phyloP scores from a whole-genome alignment of 164 flowering plant genomes.

The Macadamia integrifolia region DNA sequence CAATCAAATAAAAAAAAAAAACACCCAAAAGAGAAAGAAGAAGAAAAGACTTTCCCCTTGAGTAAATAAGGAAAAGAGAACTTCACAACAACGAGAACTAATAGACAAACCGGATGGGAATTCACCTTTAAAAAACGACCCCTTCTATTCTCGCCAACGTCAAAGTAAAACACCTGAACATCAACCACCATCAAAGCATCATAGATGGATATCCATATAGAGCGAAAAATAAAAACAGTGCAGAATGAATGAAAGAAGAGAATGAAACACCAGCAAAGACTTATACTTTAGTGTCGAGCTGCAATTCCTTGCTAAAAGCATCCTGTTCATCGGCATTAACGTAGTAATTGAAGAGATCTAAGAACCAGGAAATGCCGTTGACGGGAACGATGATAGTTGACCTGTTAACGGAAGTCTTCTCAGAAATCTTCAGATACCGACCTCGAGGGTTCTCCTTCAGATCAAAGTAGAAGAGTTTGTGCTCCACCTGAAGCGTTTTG shows the following conservation, averaged over 20 bases:
- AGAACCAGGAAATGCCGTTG: constrained; percentile 83
- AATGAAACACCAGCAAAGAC: not conserved
- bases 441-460: constrained; percentile 98
- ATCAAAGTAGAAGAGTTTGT: constrained; percentile 96
- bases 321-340: constrained; percentile 73
- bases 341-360: constrained; percentile 96
- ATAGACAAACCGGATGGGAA: not conserved
- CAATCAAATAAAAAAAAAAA: no score
- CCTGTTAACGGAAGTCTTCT: constrained; percentile 92
- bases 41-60: not conserved
- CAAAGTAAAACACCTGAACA: constrained; percentile 85
- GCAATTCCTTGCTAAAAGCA: constrained; percentile 85
- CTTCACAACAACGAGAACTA: not conserved
- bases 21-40: not conserved
- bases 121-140: constrained; percentile 93
- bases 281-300: constrained; percentile 77
- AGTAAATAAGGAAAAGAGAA: not conserved
- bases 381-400: constrained; percentile 94
- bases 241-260: not conserved
- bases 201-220: not conserved
- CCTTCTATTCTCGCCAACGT: constrained; percentile 90
- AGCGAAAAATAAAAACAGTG: constrained; percentile 1
- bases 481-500: constrained; percentile 96
- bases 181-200: not conserved
- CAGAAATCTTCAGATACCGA: constrained; percentile 86